phyloP scores from a whole-genome alignment of 176 grass and related monocot genomes.

The Oryza meridionalis region DNA sequence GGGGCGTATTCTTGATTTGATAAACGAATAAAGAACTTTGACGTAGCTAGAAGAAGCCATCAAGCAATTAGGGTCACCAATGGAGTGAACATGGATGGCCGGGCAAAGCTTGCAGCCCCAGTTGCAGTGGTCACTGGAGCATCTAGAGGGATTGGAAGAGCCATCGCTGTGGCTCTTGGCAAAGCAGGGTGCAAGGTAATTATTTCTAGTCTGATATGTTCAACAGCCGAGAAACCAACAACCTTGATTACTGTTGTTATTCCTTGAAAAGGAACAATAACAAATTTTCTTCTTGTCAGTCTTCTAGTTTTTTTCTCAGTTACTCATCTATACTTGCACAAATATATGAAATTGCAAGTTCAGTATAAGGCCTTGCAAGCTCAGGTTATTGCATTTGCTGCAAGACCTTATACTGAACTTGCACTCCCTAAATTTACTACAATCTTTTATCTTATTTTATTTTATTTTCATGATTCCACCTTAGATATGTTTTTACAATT shows the following conservation, averaged over 20 bases:
- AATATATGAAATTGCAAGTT: too few species aligned
- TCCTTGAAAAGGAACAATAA: not conserved
- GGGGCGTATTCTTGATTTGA: too few species aligned
- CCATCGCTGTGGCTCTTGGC: slow-evolving; percentile 70
- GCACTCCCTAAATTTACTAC: too few species aligned
- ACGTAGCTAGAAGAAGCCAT: not conserved
- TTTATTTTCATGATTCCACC: too few species aligned
- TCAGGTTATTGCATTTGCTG: too few species aligned
- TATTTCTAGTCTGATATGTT: not conserved
- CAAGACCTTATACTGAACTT: too few species aligned
- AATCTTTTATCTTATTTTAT: too few species aligned
- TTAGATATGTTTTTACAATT: too few species aligned
- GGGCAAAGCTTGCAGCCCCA: slow-evolving; percentile 28
- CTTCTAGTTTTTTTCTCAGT: too few species aligned
- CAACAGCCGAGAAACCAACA: not conserved
- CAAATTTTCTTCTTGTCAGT: too few species aligned
- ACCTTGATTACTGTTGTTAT: not conserved
- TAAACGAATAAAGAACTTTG: not conserved
- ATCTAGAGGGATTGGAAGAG: slow-evolving; percentile 84
- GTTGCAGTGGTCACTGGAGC: slow-evolving; percentile 61
- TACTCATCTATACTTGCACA: too few species aligned
- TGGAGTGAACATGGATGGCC: slow-evolving; percentile 23
- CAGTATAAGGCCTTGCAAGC: too few species aligned
- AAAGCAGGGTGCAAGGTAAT: slow-evolving; percentile 90
- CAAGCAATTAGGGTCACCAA: not conserved